A percentile compares a stretch with the other conserved stretches of the same genome.
These are phyloP conservation scores for Hypholoma fasciculare DNA, from an alignment of 768 basidiomycete genomes.

Conservation along the genomic window DNA sequence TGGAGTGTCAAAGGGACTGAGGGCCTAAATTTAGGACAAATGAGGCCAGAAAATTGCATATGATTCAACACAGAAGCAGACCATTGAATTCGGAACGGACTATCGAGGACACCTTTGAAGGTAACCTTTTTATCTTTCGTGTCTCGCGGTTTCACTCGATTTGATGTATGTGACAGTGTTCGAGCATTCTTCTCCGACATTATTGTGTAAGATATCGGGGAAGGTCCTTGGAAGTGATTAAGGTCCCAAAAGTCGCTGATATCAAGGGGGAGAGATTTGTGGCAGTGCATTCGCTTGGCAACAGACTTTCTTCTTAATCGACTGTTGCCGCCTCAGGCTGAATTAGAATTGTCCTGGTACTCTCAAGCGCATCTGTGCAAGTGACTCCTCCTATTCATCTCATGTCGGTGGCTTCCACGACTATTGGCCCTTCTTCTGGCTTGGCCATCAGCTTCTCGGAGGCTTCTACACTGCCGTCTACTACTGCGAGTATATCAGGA, in stretches of 20 bases:
- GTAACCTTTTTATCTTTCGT: slow-evolving; percentile 57
- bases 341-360: too few species aligned
- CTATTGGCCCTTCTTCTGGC: background rate
- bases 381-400: too few species aligned
- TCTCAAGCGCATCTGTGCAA: too few species aligned
- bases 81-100: slow-evolving; percentile 73
- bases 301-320: too few species aligned
- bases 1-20: slow-evolving; percentile 62
- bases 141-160: slow-evolving; percentile 53
- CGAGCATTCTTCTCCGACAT: slow-evolving; percentile 56
- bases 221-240: background rate
- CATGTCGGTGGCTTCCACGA: too few species aligned
- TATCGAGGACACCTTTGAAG: slow-evolving; percentile 72
- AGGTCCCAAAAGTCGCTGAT: too few species aligned
- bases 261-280: too few species aligned
- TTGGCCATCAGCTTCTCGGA: background rate
- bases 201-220: background rate
- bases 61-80: slow-evolving; percentile 28
- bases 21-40: slow-evolving; percentile 47
- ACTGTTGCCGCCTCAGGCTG: too few species aligned
- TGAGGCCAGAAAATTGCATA: slow-evolving; percentile 2
- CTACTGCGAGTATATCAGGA: background rate
- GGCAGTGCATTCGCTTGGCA: too few species aligned
- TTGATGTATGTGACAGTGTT: slow-evolving; percentile 58
- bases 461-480: background rate